A percentile compares a stretch with the other conserved stretches of the same genome.
These are phyloP conservation scores for Pythium aquatile DNA, from an alignment of 352 stramenopile genomes.

Conservation along the genomic window DNA sequence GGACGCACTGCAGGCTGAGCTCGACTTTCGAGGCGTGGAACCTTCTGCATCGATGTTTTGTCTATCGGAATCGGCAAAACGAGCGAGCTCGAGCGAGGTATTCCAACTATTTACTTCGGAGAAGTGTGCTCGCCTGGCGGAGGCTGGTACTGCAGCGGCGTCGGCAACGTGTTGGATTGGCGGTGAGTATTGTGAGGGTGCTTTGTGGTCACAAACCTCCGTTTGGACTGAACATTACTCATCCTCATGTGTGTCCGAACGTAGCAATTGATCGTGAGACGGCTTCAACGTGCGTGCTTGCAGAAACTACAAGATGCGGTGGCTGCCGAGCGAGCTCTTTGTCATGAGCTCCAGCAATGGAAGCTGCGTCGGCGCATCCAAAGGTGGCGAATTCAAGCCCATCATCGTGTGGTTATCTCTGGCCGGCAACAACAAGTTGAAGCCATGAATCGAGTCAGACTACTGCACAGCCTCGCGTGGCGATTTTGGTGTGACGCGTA, in stretches of 20 bases:
- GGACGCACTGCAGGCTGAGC: constrained; percentile 15
- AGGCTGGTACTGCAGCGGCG: not conserved
- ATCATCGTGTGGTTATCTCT: not conserved
- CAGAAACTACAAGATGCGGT: constrained; percentile 9
- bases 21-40: constrained; percentile 19
- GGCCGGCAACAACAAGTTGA: not conserved
- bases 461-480: constrained; percentile 13
- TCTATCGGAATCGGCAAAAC: constrained; percentile 10
- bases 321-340: constrained; percentile 6
- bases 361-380: constrained; percentile 8
- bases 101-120: not conserved
- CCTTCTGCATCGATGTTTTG: constrained; percentile 17
- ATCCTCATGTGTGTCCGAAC: not conserved
- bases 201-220: not conserved
- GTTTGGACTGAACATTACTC: not conserved
- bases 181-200: constrained; percentile 2
- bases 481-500: constrained; percentile 11
- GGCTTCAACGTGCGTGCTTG: not conserved
- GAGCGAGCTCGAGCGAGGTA: not conserved
- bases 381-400: not conserved
- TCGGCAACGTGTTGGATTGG: constrained; percentile 6
- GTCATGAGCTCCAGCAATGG: constrained; percentile 5
- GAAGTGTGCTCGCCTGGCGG: not conserved
- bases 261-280: constrained; percentile 1
- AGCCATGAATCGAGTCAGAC: not conserved